phyloP scores from a whole-genome alignment of 192 early-diverging fungal species.

The Chytriomyces sp. region DNA sequence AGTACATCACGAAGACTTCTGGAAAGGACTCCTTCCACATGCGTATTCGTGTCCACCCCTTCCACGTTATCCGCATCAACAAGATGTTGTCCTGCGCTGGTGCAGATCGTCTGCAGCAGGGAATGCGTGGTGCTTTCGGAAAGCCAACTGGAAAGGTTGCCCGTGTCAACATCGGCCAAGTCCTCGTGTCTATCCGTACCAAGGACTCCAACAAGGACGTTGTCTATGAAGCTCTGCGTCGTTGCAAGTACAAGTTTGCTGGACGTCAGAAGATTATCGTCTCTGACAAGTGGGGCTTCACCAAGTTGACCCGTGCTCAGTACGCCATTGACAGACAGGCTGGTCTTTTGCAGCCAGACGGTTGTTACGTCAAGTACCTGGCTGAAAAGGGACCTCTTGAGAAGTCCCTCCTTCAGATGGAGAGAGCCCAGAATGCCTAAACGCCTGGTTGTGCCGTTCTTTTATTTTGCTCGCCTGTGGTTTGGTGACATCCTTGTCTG shows the following conservation, averaged over 20 bases:
- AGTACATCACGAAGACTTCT: slow-evolving; percentile 95
- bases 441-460: not conserved
- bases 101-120: slow-evolving; percentile 96
- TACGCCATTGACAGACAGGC: slow-evolving; percentile 78
- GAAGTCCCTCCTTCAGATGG: slow-evolving; percentile 42
- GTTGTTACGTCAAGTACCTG: slow-evolving; percentile 95
- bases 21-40: slow-evolving; percentile 99
- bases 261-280: slow-evolving; percentile 98
- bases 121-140: slow-evolving; percentile 99
- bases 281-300: slow-evolving; percentile 99
- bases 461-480: not conserved
- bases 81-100: slow-evolving; percentile 99
- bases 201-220: slow-evolving; percentile 92
- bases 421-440: slow-evolving; percentile 23
- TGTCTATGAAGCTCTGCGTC: slow-evolving; percentile 91
- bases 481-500: not conserved
- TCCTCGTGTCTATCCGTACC: slow-evolving; percentile 94
- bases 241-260: slow-evolving; percentile 99
- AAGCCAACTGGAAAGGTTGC: slow-evolving; percentile 95
- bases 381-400: slow-evolving; percentile 79
- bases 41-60: slow-evolving; percentile 97
- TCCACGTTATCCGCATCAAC: slow-evolving; percentile 99
- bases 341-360: slow-evolving; percentile 87
- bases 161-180: slow-evolving; percentile 97
- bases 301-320: slow-evolving; percentile 91